Percentiles rank a stretch among this genome's conserved stretches.
phyloP scores from a whole-genome alignment of 1,284 basidiomycete species.

The Porogramme epimiltina region DNA sequence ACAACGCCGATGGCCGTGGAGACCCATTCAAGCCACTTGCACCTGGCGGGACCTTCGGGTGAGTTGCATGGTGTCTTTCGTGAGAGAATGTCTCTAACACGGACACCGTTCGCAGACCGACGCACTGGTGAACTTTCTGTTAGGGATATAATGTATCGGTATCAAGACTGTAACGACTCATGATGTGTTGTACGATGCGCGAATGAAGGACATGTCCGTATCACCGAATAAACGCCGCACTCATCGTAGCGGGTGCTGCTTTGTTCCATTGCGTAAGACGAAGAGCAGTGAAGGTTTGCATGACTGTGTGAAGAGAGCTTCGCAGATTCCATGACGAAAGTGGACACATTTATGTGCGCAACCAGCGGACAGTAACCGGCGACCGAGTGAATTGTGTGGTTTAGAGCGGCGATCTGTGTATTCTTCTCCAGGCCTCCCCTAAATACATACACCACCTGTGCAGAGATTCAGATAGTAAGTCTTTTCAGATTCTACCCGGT shows the following conservation, averaged over 20 bases:
- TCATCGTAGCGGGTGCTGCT: not conserved
- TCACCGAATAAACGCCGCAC: not conserved
- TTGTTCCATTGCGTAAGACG: not conserved
- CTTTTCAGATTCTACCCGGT: too few relatives aligned
- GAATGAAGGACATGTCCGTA: not conserved
- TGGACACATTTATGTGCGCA: too few relatives aligned
- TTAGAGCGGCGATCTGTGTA: too few relatives aligned
- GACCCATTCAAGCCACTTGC: constrained; percentile 33
- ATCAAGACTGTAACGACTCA: not conserved
- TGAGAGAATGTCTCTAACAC: not conserved
- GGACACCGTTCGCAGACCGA: not conserved
- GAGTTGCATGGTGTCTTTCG: constrained; percentile 1
- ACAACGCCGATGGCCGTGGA: constrained; percentile 44
- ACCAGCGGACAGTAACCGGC: too few relatives aligned
- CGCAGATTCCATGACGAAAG: too few relatives aligned
- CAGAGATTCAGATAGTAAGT: too few relatives aligned
- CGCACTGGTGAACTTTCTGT: not conserved
- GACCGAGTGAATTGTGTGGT: too few relatives aligned
- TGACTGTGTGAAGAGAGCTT: too few relatives aligned
- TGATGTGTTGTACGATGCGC: not conserved
- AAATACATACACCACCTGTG: too few relatives aligned
- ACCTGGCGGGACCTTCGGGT: constrained; percentile 42
- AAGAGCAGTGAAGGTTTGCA: too few relatives aligned
- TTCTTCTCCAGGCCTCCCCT: too few relatives aligned
- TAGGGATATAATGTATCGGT: not conserved